Conservation (phyloP, 345 rosid genomes). For the Turritis glabra region DNA sequence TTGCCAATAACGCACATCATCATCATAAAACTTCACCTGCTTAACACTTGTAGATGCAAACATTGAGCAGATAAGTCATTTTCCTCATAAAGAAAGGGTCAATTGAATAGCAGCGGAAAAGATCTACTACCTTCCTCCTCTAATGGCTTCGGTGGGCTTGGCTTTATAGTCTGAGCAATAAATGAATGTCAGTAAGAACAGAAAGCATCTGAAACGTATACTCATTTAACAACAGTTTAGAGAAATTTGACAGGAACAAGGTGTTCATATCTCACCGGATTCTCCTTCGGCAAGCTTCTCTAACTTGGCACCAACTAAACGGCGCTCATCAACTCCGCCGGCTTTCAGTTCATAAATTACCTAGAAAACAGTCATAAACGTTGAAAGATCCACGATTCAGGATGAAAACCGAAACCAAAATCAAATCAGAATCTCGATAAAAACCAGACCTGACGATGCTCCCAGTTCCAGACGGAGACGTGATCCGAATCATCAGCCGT, state of each 20-base stretch:
- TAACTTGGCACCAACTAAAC: conserved; percentile 92
- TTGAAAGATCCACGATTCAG: not conserved
- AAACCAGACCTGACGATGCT: conserved; percentile 79
- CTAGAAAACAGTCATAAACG: conserved; percentile 35
- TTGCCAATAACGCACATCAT: conserved; percentile 96
- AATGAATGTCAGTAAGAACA: not conserved
- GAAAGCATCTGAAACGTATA: too few species aligned
- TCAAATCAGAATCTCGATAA: not conserved
- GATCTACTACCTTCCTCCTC: conserved; percentile 81
- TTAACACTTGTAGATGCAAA: conserved; percentile 62
- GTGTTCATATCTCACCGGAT: conserved; percentile 49
- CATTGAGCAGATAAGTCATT: not conserved
- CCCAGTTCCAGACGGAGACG: conserved; percentile 99
- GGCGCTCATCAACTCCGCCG: conserved; percentile 97
- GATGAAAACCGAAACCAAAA: conserved; percentile 8
- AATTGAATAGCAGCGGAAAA: not conserved
- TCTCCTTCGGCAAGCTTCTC: conserved; percentile 99
- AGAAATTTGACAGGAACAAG: not conserved
- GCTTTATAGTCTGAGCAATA: conserved; percentile 61
- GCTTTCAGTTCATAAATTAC: conserved; percentile 95
- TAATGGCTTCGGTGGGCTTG: conserved; percentile 88
- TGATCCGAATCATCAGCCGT: conserved; percentile 95
- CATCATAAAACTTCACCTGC: conserved; percentile 95
- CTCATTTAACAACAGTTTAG: not conserved
- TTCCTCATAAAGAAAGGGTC: not conserved